phyloP scores from a whole-genome alignment of 192 early-diverging fungal genomes.

The Coemansia sp. region DNA sequence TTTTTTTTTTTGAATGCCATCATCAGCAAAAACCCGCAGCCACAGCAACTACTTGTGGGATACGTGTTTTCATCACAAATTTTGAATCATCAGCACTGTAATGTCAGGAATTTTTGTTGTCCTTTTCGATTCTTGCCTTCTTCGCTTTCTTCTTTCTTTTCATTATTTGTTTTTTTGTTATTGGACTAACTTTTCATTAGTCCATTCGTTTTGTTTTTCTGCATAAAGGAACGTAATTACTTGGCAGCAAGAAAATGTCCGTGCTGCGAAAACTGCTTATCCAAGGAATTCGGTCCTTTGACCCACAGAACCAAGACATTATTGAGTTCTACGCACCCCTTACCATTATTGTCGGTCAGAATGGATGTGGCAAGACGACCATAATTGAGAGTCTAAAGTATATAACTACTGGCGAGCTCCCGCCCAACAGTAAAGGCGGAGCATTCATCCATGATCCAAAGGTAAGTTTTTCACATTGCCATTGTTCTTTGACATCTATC shows the following conservation, averaged over 20 bases:
- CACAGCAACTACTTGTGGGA: slow-evolving; percentile 9
- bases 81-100: not conserved
- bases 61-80: not conserved
- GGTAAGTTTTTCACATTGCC: slow-evolving; percentile 36
- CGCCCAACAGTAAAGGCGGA: slow-evolving; percentile 83
- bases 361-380: slow-evolving; percentile 97
- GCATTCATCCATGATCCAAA: slow-evolving; percentile 96
- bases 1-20: too few relatives aligned
- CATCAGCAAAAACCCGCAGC: not conserved
- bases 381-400: slow-evolving; percentile 98
- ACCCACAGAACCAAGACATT: slow-evolving; percentile 66
- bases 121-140: not conserved
- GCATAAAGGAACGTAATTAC: not conserved
- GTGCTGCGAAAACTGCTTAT: slow-evolving; percentile 72
- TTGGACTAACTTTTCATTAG: not conserved
- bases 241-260: slow-evolving; percentile 49
- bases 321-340: slow-evolving; percentile 89
- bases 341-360: slow-evolving; percentile 94
- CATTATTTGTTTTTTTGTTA: not conserved
- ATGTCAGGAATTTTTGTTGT: not conserved
- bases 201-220: too few relatives aligned
- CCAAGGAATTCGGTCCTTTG: slow-evolving; percentile 91
- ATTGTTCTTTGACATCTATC: not conserved
- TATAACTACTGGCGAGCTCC: slow-evolving; percentile 86
- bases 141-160: not conserved